phyloP scores from a whole-genome alignment of 2,329 filamentous ascomycete genomes.

The Penicillium sp. region DNA sequence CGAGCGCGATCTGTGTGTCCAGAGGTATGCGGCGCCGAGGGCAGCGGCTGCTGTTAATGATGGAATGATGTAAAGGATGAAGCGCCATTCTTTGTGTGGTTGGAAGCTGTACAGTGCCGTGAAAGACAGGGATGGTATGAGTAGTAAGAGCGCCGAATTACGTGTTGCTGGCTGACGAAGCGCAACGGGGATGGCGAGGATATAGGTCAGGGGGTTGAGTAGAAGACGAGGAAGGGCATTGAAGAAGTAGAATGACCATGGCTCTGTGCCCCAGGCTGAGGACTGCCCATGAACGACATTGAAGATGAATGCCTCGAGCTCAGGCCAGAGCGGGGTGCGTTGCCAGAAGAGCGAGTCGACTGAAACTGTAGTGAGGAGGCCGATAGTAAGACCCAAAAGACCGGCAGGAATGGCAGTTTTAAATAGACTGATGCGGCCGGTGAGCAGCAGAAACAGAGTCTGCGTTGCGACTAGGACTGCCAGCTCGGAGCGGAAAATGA shows the following conservation, averaged over 20 bases:
- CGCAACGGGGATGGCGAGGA: constrained; percentile 52
- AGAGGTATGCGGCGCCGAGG: constrained; percentile 70
- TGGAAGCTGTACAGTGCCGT: constrained; percentile 80
- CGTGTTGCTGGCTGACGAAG: constrained; percentile 54
- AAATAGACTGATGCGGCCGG: constrained; percentile 54
- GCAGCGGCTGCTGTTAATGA: constrained; percentile 76
- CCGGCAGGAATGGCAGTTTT: constrained; percentile 64
- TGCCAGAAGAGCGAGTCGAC: constrained; percentile 97
- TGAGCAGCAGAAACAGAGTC: constrained; percentile 63
- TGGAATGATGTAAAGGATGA: constrained; percentile 86
- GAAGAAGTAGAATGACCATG: constrained; percentile 83
- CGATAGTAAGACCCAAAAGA: constrained; percentile 62
- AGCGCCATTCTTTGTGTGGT: constrained; percentile 94
- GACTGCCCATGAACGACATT: constrained; percentile 84
- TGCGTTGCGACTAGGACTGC: constrained; percentile 74
- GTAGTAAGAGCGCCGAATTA: constrained; percentile 52
- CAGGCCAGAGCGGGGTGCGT: constrained; percentile 75
- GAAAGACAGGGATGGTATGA: constrained; percentile 70
- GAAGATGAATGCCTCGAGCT: constrained; percentile 84
- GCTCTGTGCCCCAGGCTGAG: constrained; percentile 81
- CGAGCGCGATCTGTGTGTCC: constrained; percentile 64
- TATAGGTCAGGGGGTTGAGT: constrained; percentile 70
- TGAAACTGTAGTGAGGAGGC: constrained; percentile 68
- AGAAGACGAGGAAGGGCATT: constrained; percentile 80
- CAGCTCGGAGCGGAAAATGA: constrained; percentile 87